These are phyloP conservation scores for Anastatica hierochuntica DNA, from an alignment of 345 rosid genomes.

Conservation along the genomic window DNA sequence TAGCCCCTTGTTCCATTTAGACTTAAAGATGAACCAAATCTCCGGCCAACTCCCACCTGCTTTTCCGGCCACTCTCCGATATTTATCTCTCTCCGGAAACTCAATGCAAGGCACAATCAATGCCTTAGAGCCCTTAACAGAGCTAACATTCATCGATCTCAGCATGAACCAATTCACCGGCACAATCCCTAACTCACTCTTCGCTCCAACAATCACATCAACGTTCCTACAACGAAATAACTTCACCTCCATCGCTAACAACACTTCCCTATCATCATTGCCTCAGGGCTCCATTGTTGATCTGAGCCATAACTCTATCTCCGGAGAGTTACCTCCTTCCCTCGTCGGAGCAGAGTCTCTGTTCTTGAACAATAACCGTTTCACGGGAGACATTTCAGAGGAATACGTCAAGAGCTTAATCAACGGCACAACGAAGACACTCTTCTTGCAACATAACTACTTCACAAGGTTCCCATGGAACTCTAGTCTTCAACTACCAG, in stretches of 20 bases:
- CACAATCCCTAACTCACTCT: constrained; percentile 50
- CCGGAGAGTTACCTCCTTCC: constrained; percentile 39
- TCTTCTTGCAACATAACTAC: constrained; percentile 75
- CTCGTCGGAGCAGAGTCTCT: constrained; percentile 57
- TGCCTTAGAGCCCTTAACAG: constrained; percentile 34
- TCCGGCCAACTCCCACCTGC: constrained; percentile 40
- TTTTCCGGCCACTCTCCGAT: constrained; percentile 58
- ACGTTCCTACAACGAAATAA: constrained; percentile 78
- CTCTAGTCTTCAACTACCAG: constrained; percentile 37
- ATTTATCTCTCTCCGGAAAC: constrained; percentile 54
- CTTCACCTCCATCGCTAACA: constrained; percentile 32
- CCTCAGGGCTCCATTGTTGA: constrained; percentile 51
- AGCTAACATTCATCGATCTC: constrained; percentile 58
- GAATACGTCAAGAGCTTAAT: constrained; percentile 42
- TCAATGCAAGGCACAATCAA: constrained; percentile 56
- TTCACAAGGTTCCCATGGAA: constrained; percentile 44
- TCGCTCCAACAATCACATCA: constrained; percentile 40
- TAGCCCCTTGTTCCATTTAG: constrained; percentile 54
- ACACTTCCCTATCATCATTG: neutral
- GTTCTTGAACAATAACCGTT: constrained; percentile 62
- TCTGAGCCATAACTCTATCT: constrained; percentile 60
- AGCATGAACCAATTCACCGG: constrained; percentile 79
- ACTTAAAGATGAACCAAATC: constrained; percentile 45
- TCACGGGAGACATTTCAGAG: constrained; percentile 50
- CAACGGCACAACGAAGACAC: constrained; percentile 41